Base-by-base conservation (phyloP, 192 early-diverging fungal species). In the Coemansia sp. region DNA sequence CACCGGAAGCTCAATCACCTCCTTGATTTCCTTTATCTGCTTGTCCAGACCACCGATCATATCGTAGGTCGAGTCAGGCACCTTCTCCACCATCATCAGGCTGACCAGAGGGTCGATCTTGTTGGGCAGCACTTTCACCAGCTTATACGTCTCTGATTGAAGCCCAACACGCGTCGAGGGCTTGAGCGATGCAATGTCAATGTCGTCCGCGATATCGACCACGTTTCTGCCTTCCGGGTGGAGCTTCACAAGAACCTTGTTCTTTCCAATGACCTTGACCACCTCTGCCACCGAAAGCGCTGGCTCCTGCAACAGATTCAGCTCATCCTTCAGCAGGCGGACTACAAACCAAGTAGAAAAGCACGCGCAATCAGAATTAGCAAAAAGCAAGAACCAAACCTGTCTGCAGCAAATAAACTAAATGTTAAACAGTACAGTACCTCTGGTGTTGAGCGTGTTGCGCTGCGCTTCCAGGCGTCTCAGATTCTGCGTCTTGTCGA, bases 21-120 rank as follows among this genome's bases (percentile, higher is more conserved):
- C 97, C 71, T 98, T 98, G 70, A 99, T 98, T 76, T 99, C 97
- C 74, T 99, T 97, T 68, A 99, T 99, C 73, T 99, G 97, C 69
- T 95, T 92, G 73, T 97, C 95, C 33, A 99, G 87, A 61, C 97
- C 97, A 69, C 97, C 97, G 62, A 99, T 91, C 94, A 96, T 95
- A 55, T 98, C 97, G 73, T 99, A 99, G 14, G 97, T 98, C 58
- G 94, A 96, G 79, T 98, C 96, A 28, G 97, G 97, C 17, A 98
- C 97, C 81, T 99, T 99, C 73, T 99, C 97, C 14, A 99, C 95
- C 97, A 98, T 99, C 97, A 99, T 99, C 54, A 99, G 86, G n/a
- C 90, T 92, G 20, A 99, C 97, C 40, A 99, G 86, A n/a, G 97
- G 97, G 73, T 99, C 97, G 53, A 99, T 88, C 68, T 98, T 95